Percentiles rank a stretch among this genome's conserved stretches.
phyloP scores from a whole-genome alignment of 805 yeast genomes.

The Candida sonorensis region DNA sequence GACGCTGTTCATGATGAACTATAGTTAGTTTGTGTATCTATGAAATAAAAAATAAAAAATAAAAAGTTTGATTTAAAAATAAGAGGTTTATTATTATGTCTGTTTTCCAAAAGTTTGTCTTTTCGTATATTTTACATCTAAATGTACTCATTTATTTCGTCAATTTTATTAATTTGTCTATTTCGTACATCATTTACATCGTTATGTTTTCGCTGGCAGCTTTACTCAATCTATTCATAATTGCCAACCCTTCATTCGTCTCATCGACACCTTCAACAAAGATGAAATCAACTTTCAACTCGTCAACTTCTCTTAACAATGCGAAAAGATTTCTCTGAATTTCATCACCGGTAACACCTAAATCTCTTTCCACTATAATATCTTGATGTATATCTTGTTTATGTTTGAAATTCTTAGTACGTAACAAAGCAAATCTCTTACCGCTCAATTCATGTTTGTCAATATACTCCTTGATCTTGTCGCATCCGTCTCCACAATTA shows the following conservation, averaged over 20 bases:
- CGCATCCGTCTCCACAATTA: conserved; percentile 39
- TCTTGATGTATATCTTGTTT: conserved; percentile 11
- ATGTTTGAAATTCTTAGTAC: conserved; percentile 30
- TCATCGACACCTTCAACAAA: conserved; percentile 81
- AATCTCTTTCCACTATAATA: conserved; percentile 24
- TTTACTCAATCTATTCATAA: conserved; percentile 84
- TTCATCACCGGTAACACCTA: conserved; percentile 46
- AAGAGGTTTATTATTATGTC: too few relatives aligned
- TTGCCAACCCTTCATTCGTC: conserved; percentile 79
- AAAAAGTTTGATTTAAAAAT: too few relatives aligned
- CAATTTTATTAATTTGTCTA: too few relatives aligned
- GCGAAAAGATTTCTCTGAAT: conserved; percentile 75
- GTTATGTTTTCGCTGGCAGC: conserved; percentile 55
- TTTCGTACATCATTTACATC: too few relatives aligned
- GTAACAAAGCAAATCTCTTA: conserved; percentile 46
- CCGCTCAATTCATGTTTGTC: conserved; percentile 3
- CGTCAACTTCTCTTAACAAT: conserved; percentile 70
- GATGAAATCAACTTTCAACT: conserved; percentile 56
- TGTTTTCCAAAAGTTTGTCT: background rate
- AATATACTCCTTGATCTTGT: conserved; percentile 8
- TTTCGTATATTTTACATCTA: too few relatives aligned
- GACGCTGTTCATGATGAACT: conserved; percentile 40
- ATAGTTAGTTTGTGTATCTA: conserved; percentile 3
- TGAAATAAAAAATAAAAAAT: too few relatives aligned
- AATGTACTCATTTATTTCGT: too few relatives aligned